Base-by-base conservation (phyloP, 305 asterid species). In the Fraxinus sp. region DNA sequence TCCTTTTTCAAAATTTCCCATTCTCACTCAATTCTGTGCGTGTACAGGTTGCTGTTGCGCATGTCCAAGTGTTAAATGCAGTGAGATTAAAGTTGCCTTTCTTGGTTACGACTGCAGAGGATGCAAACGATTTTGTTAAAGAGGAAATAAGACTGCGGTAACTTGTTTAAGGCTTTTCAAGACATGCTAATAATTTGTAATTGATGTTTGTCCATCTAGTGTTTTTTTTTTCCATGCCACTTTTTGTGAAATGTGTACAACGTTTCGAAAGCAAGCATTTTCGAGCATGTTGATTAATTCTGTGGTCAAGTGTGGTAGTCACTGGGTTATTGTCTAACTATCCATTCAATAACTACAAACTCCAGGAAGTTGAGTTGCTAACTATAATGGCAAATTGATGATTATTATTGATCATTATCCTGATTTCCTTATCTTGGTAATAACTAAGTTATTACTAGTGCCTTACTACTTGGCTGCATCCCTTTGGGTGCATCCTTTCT, bases 61-160 rank as follows among this genome's bases (percentile, higher is more conserved):
- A 87, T 84, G 98, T 92, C 80, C 84, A 86, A 78, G 90, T 96
- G 77, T 80, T 96, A 88, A 94, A 96, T 88, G 88, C 93, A 4
- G 99, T 96, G 88, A 91, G 76, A 83, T 73, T 85, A 32, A 96
- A 96, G 93, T 86, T 96, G 81, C 99, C 99, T 28, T 96, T 96
- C 86, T 86, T 94, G 93, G 94, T 96, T 83, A 94, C 99, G 33
- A 88, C 97, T 64, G 87, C 93, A 62, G 97, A 93, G 13, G 98
- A 92, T 83, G 94, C 95, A 35, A 93, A 90, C 82, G 98, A 96
- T 83, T 84, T 88, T 46, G 82, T 89, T 35, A 96, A 93, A 85
- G 99, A 96, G 87, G 99, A 96, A 86, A 96, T 92, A 79, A 92
- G 99, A 77, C 85, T 96, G 86, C 91, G 98, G 99, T 93, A 86